A percentile compares a stretch with the other conserved stretches of the same genome.
Evolutionary conservation across 2,329 filamentous ascomycete species (phyloP).

Genomic region (Colletotrichum simmondsii): DNA sequence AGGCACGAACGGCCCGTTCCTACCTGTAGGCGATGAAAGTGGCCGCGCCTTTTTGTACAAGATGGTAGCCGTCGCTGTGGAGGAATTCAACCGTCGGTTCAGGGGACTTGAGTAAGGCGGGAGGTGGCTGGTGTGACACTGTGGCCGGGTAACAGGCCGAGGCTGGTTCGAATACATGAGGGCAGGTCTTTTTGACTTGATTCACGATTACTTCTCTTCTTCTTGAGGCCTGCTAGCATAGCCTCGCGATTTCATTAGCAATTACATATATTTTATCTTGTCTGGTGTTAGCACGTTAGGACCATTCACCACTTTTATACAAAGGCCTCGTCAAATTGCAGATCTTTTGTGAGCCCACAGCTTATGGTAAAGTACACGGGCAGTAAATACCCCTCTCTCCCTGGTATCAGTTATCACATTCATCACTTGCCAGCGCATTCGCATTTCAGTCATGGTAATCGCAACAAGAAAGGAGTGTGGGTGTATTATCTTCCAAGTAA

Average conservation of each 20-base stretch:
- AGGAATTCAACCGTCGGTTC: slow-evolving; percentile 74
- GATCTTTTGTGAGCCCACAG: neutral
- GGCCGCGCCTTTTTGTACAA: slow-evolving; percentile 71
- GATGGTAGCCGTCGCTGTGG: slow-evolving; percentile 73
- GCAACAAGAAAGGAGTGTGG: slow-evolving; percentile 4
- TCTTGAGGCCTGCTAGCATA: slow-evolving; percentile 10
- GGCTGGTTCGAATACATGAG: neutral
- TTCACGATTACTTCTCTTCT: neutral
- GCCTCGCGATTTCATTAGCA: slow-evolving; percentile 18
- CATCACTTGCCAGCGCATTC: too few relatives aligned
- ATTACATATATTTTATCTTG: neutral
- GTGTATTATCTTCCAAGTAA: slow-evolving; percentile 2
- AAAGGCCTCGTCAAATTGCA: neutral
- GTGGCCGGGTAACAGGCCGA: neutral
- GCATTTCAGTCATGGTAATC: neutral
- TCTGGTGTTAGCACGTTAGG: neutral
- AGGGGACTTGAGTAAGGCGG: slow-evolving; percentile 50
- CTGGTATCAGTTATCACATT: too few relatives aligned
- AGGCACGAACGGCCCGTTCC: slow-evolving; percentile 92
- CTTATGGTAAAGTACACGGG: too few relatives aligned
- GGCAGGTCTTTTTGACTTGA: neutral
- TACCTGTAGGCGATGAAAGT: slow-evolving; percentile 92
- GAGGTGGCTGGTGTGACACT: neutral
- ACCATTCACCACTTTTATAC: neutral
- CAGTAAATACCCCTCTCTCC: too few relatives aligned